Evolutionary conservation across 2,329 filamentous ascomycete species (phyloP).

Genomic region (Corynespora cassiicola): DNA sequence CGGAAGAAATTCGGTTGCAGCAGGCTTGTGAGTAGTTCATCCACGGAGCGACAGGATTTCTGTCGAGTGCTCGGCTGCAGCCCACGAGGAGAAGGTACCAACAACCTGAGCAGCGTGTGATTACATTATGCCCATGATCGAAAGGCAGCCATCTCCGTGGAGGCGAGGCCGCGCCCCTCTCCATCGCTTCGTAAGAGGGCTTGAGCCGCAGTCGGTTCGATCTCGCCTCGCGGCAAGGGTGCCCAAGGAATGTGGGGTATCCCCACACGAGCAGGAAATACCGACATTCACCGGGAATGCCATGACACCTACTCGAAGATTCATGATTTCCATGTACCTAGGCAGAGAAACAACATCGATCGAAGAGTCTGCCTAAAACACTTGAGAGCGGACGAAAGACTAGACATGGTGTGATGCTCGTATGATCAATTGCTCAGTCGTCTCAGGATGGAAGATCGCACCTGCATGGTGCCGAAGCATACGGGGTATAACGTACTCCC

Average conservation of each 20-base stretch:
- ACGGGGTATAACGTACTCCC: conserved; percentile 34
- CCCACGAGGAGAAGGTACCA: too few species aligned
- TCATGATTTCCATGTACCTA: conserved; percentile 13
- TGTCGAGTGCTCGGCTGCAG: too few species aligned
- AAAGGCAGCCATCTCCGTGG: too few species aligned
- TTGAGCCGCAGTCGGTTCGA: too few species aligned
- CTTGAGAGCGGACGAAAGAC: not conserved
- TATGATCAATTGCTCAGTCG: conserved; percentile 6
- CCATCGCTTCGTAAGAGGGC: too few species aligned
- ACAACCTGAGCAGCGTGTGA: too few species aligned
- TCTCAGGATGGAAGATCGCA: conserved; percentile 36
- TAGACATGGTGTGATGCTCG: conserved; percentile 7
- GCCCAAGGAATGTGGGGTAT: conserved; percentile 33
- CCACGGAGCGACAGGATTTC: too few species aligned
- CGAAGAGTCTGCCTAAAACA: not conserved
- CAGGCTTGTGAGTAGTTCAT: too few species aligned
- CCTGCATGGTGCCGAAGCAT: conserved; percentile 35
- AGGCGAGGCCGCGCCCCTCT: too few species aligned
- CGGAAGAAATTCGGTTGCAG: too few species aligned
- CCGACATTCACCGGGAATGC: conserved; percentile 27
- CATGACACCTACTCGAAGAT: conserved; percentile 19
- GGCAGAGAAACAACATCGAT: not conserved
- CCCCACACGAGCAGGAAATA: conserved; percentile 18
- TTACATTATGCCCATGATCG: too few species aligned
- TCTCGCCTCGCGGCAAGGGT: too few species aligned